A percentile compares a stretch with the other conserved stretches of the same genome.
These are phyloP conservation scores for Dispira parvispora DNA, from an alignment of 192 early-diverging fungal species.

Conservation along the genomic window DNA sequence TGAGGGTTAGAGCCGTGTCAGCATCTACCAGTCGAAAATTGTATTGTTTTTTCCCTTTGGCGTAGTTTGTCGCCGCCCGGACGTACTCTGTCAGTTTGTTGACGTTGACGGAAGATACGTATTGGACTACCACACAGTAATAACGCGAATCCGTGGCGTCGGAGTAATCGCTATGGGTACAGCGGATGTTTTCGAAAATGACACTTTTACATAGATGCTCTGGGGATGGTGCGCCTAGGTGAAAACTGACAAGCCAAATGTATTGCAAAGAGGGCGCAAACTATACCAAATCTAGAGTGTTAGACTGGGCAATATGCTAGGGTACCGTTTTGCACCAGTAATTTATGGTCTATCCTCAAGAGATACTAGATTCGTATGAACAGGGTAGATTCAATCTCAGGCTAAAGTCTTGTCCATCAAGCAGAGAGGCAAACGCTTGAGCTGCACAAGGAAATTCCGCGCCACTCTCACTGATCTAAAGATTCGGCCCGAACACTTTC, in stretches of 20 bases:
- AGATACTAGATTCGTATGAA: too few relatives aligned
- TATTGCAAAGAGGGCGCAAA: not conserved
- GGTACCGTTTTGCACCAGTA: too few relatives aligned
- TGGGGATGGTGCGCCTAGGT: constrained; percentile 43
- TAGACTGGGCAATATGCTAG: too few relatives aligned
- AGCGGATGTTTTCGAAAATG: constrained; percentile 78
- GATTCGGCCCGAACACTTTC: too few relatives aligned
- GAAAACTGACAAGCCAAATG: not conserved
- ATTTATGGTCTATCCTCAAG: too few relatives aligned
- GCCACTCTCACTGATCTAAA: too few relatives aligned
- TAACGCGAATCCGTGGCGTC: constrained; percentile 37
- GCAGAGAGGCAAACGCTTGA: not conserved
- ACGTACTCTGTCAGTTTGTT: constrained; percentile 46
- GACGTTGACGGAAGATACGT: constrained; percentile 38
- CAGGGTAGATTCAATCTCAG: constrained; percentile 1
- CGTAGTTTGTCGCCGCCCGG: constrained; percentile 28
- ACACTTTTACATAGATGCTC: constrained; percentile 81
- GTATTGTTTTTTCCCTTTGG: constrained; percentile 48
- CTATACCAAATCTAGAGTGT: too few relatives aligned
- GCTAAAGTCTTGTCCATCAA: constrained; percentile 1
- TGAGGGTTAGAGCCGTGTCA: constrained; percentile 41
- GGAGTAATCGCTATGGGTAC: constrained; percentile 24
- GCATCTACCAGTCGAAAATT: constrained; percentile 59
- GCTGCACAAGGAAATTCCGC: too few relatives aligned
- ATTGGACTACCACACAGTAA: constrained; percentile 50